Conservation (phyloP, 2,329 filamentous ascomycete species). For the Ascosphaera aggregata region DNA sequence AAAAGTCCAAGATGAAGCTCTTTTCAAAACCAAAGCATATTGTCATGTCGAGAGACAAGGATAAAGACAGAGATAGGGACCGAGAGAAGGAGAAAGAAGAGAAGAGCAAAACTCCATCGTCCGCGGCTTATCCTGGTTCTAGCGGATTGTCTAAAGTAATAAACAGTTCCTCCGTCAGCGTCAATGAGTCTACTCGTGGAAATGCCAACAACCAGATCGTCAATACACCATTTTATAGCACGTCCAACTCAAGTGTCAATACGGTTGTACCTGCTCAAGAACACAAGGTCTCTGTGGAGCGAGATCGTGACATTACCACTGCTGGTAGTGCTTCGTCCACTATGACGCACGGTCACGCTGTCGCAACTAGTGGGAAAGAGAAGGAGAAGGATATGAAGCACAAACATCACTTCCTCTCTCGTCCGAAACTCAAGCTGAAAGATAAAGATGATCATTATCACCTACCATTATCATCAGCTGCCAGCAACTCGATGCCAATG, state of each 20-base stretch:
- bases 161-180: slow-evolving; percentile 36
- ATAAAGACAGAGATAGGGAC: slow-evolving; percentile 34
- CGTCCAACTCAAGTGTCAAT: slow-evolving; percentile 37
- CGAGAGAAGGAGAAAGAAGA: slow-evolving; percentile 21
- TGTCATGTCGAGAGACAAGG: slow-evolving; percentile 35
- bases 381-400: slow-evolving; percentile 19
- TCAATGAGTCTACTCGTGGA: slow-evolving; percentile 34
- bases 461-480: slow-evolving; percentile 38
- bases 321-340: slow-evolving; percentile 16
- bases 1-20: slow-evolving; percentile 44
- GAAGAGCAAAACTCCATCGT: slow-evolving; percentile 30
- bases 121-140: slow-evolving; percentile 27
- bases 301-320: slow-evolving; percentile 10
- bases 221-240: slow-evolving; percentile 30
- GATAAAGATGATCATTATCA: slow-evolving; percentile 34
- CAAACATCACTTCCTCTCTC: slow-evolving; percentile 41
- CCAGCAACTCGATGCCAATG: slow-evolving; percentile 38
- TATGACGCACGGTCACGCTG: slow-evolving; percentile 15
- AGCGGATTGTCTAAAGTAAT: slow-evolving; percentile 30
- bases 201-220: slow-evolving; percentile 23
- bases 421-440: slow-evolving; percentile 40
- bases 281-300: slow-evolving; percentile 16
- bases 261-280: slow-evolving; percentile 30
- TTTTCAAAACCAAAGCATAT: slow-evolving; percentile 46
- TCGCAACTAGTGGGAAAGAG: slow-evolving; percentile 11